phyloP scores from a whole-genome alignment of 1,139 yeast species.

The Ashbya aceris region DNA sequence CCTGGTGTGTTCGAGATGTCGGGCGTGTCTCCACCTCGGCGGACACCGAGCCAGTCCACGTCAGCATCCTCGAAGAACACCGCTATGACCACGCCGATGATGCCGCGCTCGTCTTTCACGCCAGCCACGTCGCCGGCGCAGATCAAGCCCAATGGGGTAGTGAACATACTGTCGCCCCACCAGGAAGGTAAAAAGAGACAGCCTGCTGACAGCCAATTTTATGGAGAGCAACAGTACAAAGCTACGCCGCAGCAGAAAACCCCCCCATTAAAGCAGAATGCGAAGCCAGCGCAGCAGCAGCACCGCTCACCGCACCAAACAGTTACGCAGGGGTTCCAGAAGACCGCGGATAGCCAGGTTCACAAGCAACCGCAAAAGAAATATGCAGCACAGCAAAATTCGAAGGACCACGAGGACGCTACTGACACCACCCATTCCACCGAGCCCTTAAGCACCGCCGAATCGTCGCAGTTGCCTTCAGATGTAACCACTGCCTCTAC shows the following conservation, averaged over 20 bases:
- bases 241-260: too few relatives aligned
- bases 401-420: too few relatives aligned
- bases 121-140: not conserved
- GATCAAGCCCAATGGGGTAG: not conserved
- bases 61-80: not conserved
- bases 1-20: conserved; percentile 28
- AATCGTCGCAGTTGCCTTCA: too few relatives aligned
- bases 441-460: too few relatives aligned
- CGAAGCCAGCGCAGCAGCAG: too few relatives aligned
- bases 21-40: conserved; percentile 4
- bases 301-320: too few relatives aligned
- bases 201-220: not conserved
- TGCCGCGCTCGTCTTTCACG: not conserved
- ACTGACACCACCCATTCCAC: too few relatives aligned
- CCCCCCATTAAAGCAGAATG: too few relatives aligned
- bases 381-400: too few relatives aligned
- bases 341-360: too few relatives aligned
- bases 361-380: too few relatives aligned
- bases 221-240: not conserved
- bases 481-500: not conserved
- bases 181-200: not conserved
- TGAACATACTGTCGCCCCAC: not conserved
- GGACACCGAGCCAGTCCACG: not conserved
- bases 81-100: not conserved
- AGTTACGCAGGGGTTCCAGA: too few relatives aligned